Evolutionary conservation across 306 rosid genomes (phyloP).

Genomic region (Sophora flavescens): DNA sequence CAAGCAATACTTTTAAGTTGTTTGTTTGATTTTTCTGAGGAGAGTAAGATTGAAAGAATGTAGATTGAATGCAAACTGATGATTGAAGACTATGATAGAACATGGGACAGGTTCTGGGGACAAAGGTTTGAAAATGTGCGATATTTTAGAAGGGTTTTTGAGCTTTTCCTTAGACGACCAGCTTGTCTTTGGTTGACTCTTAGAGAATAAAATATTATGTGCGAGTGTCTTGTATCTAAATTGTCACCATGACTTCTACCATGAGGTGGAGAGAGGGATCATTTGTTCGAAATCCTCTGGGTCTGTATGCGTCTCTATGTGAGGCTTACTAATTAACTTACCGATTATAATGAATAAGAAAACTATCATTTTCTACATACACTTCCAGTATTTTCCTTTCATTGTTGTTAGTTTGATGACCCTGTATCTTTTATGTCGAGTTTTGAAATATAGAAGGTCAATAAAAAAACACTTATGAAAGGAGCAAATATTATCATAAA

Average conservation of each 20-base stretch:
- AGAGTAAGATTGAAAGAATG: neutral
- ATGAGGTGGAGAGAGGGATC: conserved; percentile 38
- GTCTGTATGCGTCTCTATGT: conserved; percentile 7
- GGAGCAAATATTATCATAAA: conserved; percentile 24
- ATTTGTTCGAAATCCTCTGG: conserved; percentile 28
- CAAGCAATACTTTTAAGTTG: conserved; percentile 1
- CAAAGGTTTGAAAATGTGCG: conserved; percentile 36
- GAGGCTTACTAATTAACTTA: conserved; percentile 13
- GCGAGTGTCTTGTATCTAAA: neutral
- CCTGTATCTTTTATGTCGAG: conserved; percentile 1
- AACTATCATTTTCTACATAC: neutral
- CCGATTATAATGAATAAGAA: neutral
- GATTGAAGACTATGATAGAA: conserved; percentile 28
- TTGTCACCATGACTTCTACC: conserved; percentile 42
- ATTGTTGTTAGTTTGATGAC: conserved; percentile 4
- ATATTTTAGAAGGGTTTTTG: conserved; percentile 16
- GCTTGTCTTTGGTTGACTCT: conserved; percentile 27
- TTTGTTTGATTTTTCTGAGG: conserved; percentile 4
- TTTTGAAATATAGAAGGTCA: conserved; percentile 16
- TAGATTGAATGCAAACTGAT: conserved; percentile 26
- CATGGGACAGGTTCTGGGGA: conserved; percentile 22
- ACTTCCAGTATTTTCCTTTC: neutral
- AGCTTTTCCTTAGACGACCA: conserved; percentile 34
- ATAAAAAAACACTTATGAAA: neutral
- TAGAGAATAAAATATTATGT: conserved; percentile 24